phyloP scores from a whole-genome alignment of 139 green algal genomes.

The Asterochloris erici region DNA sequence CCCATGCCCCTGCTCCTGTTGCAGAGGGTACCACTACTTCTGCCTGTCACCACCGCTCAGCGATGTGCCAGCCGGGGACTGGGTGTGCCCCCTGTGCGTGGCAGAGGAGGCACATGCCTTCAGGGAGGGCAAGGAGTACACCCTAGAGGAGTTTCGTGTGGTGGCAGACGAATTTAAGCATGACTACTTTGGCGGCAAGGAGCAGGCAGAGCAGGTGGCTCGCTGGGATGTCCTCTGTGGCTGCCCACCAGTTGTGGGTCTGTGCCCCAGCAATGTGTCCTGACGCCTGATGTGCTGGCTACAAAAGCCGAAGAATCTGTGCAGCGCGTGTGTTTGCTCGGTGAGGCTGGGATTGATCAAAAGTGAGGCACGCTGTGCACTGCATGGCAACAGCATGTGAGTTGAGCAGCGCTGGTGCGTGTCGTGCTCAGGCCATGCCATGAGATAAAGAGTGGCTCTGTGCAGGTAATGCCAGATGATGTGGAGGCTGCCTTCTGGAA shows the following conservation, averaged over 20 bases:
- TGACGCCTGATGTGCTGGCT: no score
- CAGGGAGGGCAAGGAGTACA: slow-evolving; percentile 56
- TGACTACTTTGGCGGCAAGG: slow-evolving; percentile 39
- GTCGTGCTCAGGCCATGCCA: neutral
- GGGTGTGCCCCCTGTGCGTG: slow-evolving; percentile 77
- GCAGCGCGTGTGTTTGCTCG: no score
- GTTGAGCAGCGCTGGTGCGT: no score
- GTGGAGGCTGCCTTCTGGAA: slow-evolving; percentile 90
- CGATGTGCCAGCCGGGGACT: slow-evolving; percentile 75
- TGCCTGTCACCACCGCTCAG: slow-evolving; percentile 71
- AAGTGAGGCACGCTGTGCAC: no score
- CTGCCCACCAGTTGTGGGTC: no score
- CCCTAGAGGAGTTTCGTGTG: slow-evolving; percentile 61
- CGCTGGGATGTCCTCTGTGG: no score
- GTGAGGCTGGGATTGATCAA: no score
- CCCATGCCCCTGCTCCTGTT: neutral
- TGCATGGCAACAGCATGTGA: no score
- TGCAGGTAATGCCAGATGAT: slow-evolving; percentile 42
- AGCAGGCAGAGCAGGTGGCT: no score
- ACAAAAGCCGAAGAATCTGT: no score
- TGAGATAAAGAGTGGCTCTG: slow-evolving; percentile 12
- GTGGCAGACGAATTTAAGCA: slow-evolving; percentile 43
- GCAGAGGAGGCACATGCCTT: slow-evolving; percentile 34
- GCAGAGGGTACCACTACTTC: slow-evolving; percentile 52
- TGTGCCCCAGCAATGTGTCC: no score